Evolutionary conservation across 805 yeast species (phyloP).

Genomic region (Yarrowia bubula): DNA sequence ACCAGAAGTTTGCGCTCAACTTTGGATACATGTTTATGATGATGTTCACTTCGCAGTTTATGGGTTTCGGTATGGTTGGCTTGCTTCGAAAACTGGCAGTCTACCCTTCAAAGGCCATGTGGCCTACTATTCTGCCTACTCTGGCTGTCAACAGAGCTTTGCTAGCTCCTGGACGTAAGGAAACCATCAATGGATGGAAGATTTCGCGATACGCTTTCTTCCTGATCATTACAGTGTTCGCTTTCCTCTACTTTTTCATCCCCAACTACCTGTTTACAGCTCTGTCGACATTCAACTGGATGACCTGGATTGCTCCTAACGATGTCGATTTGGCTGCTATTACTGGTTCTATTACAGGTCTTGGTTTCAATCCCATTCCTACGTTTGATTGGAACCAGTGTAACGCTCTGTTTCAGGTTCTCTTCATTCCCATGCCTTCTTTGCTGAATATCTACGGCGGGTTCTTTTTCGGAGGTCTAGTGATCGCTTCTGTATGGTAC

Average conservation of each 20-base stretch:
- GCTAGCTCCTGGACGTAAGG: conserved; percentile 41
- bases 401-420: conserved; percentile 30
- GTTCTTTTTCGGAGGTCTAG: conserved; percentile 29
- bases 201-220: conserved; percentile 54
- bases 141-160: conserved; percentile 44
- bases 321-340: conserved; percentile 59
- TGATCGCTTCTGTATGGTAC: conserved; percentile 51
- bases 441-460: conserved; percentile 28
- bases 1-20: conserved; percentile 30
- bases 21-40: conserved; percentile 47
- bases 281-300: conserved; percentile 62
- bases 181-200: conserved; percentile 58
- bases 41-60: conserved; percentile 48
- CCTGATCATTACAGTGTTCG: conserved; percentile 41
- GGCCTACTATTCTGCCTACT: conserved; percentile 56
- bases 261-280: conserved; percentile 66
- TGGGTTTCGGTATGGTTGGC: conserved; percentile 55
- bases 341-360: conserved; percentile 49
- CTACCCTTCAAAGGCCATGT: conserved; percentile 45
- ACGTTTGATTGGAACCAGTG: conserved; percentile 44
- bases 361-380: conserved; percentile 46
- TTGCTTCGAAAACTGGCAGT: conserved; percentile 51
- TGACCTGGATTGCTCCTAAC: conserved; percentile 53
- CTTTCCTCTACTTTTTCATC: conserved; percentile 61
- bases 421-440: conserved; percentile 29